phyloP scores from a whole-genome alignment of 768 basidiomycete species.

The Amanita rimosa region DNA sequence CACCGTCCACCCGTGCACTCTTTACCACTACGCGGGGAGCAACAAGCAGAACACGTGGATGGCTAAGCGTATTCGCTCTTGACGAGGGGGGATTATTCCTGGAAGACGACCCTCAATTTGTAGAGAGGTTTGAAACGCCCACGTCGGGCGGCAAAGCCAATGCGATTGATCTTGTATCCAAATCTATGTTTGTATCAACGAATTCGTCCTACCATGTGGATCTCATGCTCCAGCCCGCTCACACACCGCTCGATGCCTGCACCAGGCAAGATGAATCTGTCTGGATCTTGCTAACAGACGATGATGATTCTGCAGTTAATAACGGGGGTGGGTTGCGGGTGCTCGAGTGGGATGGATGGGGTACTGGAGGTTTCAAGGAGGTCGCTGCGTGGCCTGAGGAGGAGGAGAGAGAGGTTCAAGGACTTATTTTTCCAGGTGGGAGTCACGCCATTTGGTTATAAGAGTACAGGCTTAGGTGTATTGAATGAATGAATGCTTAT shows the following conservation, averaged over 20 bases:
- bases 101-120: conserved; percentile 13
- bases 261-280: conserved; percentile 17
- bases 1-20: conserved; percentile 28
- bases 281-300: conserved; percentile 42
- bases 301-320: conserved; percentile 22
- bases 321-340: conserved; percentile 29
- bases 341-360: conserved; percentile 40
- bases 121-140: conserved; percentile 29
- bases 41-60: conserved; percentile 22
- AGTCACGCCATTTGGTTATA: conserved; percentile 42
- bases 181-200: conserved; percentile 8
- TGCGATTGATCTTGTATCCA: conserved; percentile 31
- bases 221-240: not conserved
- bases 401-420: conserved; percentile 5
- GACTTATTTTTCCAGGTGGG: conserved; percentile 26
- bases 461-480: not conserved
- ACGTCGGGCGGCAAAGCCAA: conserved; percentile 43
- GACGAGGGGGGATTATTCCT: conserved; percentile 25
- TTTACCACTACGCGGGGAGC: conserved; percentile 39
- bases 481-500: no score
- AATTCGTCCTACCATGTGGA: not conserved
- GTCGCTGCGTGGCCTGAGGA: conserved; percentile 30
- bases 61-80: conserved; percentile 32
- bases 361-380: conserved; percentile 23
- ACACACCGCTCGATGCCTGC: not conserved